A percentile compares a stretch with the other conserved stretches of the same genome.
Conservation (phyloP, 2,329 filamentous ascomycete genomes). For the Cytospora schulzeri region DNA sequence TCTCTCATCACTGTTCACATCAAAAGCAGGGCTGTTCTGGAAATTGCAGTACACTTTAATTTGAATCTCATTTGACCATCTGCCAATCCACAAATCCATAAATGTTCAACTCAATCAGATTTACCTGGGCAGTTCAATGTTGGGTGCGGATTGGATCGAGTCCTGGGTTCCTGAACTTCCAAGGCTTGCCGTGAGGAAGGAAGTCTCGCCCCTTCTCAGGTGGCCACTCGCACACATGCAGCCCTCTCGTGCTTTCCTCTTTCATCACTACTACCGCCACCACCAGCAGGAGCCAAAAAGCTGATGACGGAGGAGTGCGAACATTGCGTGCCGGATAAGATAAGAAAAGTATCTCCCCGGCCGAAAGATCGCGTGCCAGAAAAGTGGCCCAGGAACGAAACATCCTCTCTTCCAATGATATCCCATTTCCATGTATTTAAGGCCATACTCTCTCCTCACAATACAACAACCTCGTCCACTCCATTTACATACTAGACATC, state of each 20-base stretch:
- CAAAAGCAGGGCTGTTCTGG: background rate
- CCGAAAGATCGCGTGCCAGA: background rate
- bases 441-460: background rate
- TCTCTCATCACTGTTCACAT: background rate
- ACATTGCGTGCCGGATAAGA: background rate
- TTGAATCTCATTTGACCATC: background rate
- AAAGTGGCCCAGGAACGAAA: background rate
- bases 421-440: background rate
- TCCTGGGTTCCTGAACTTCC: background rate
- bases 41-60: background rate
- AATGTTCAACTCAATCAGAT: too few relatives aligned
- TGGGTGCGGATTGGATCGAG: too few relatives aligned
- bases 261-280: background rate
- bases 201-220: background rate
- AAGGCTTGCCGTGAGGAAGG: background rate
- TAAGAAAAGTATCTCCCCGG: background rate
- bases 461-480: background rate
- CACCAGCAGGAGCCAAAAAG: background rate
- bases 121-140: too few relatives aligned
- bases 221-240: background rate
- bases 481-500: background rate
- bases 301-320: background rate
- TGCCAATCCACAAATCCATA: background rate
- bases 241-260: background rate
- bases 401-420: background rate